Conservation (phyloP, 176 grass and related monocot species). For the Ananas comosus region DNA sequence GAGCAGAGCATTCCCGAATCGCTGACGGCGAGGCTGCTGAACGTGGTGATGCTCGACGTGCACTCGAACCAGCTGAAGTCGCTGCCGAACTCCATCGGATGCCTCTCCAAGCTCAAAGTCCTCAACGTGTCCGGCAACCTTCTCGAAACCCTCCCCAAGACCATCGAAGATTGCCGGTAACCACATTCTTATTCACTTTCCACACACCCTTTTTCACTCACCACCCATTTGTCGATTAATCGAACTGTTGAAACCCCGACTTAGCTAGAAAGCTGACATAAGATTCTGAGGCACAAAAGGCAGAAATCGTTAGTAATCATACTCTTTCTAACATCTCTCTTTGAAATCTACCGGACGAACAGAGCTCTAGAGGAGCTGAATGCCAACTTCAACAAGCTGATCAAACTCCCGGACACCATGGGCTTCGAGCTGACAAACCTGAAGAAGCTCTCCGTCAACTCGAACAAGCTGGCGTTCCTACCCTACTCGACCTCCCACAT, state of each 20-base stretch:
- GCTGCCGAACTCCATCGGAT: slow-evolving; percentile 92
- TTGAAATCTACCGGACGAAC: neutral
- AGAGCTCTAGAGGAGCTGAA: slow-evolving; percentile 79
- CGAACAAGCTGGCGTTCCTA: slow-evolving; percentile 68
- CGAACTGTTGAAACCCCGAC: too few relatives aligned
- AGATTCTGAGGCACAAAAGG: too few relatives aligned
- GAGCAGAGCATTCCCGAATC: slow-evolving; percentile 87
- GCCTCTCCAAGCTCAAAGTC: slow-evolving; percentile 87
- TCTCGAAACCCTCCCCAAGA: slow-evolving; percentile 53
- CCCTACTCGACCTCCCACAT: slow-evolving; percentile 81
- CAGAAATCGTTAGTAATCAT: neutral
- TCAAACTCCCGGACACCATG: slow-evolving; percentile 71
- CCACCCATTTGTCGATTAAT: neutral
- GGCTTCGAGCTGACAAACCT: slow-evolving; percentile 83
- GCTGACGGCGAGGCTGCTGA: slow-evolving; percentile 75
- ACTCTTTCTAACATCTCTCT: slow-evolving; percentile 25
- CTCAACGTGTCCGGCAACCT: slow-evolving; percentile 96
- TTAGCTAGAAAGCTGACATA: too few relatives aligned
- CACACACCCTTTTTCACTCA: neutral
- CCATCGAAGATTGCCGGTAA: slow-evolving; percentile 92
- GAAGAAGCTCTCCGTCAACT: slow-evolving; percentile 64
- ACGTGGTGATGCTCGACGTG: slow-evolving; percentile 72
- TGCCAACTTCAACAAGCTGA: slow-evolving; percentile 94
- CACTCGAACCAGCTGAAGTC: slow-evolving; percentile 87
- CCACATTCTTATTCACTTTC: neutral